Conservation (phyloP, 2,329 filamentous ascomycete genomes). For the Moelleriella libera region DNA sequence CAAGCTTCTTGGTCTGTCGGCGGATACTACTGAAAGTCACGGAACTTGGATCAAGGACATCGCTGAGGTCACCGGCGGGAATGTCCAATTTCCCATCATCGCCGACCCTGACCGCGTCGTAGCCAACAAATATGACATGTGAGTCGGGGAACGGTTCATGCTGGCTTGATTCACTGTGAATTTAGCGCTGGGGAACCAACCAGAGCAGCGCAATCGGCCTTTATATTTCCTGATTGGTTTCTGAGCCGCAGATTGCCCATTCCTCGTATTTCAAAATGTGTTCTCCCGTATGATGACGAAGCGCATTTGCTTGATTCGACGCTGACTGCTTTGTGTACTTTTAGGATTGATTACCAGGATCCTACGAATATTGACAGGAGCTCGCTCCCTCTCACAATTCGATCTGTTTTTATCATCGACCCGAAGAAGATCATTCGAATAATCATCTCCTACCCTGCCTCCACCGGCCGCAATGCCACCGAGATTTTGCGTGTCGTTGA, state of each 20-base stretch:
- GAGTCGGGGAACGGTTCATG: constrained; percentile 13
- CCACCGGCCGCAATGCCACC: constrained; percentile 69
- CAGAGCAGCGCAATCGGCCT: too few relatives aligned
- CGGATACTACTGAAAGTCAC: constrained; percentile 76
- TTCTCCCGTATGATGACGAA: too few relatives aligned
- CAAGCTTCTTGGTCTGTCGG: constrained; percentile 82
- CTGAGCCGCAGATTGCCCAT: too few relatives aligned
- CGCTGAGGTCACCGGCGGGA: constrained; percentile 59
- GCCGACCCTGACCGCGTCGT: constrained; percentile 67
- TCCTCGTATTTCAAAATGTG: too few relatives aligned
- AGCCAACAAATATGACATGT: constrained; percentile 68
- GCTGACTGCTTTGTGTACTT: background rate
- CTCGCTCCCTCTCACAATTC: constrained; percentile 85
- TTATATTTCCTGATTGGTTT: too few relatives aligned
- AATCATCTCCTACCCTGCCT: constrained; percentile 85
- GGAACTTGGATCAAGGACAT: constrained; percentile 86
- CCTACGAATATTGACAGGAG: constrained; percentile 68
- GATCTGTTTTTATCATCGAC: constrained; percentile 89
- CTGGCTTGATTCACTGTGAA: too few relatives aligned
- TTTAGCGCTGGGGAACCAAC: too few relatives aligned
- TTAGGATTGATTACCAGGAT: constrained; percentile 64
- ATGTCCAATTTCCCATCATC: constrained; percentile 66
- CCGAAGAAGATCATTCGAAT: constrained; percentile 86
- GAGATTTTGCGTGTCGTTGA: constrained; percentile 70
- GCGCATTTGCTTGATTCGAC: too few relatives aligned